Base-by-base conservation (phyloP, 345 rosid species). In the Jatropha curcas region DNA sequence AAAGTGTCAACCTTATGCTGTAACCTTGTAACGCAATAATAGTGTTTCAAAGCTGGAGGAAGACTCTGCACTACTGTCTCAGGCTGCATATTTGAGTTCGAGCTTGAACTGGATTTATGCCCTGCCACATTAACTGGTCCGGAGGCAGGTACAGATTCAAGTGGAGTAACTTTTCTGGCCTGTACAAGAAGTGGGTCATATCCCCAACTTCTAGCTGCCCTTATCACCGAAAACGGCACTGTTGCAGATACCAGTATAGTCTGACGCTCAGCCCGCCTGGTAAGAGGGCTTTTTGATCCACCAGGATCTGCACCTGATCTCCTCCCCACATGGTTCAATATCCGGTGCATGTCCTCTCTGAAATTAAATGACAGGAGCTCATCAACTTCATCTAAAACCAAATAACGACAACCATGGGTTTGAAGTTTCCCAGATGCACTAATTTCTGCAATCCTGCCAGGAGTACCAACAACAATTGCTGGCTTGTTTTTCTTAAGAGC, bases 151-250 rank as follows among this genome's bases (percentile, higher is more conserved):
- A 85, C 19, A 0, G 89, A 79, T 60, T 90, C 96, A 52, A 95
- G 89, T 35, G 92, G 82, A 22, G 74, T 61, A 72, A 89, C 83
- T 20, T 79, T 89, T 75, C 86, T 84, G 68, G 92, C 94, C 83
- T 90, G 98, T 41, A 92, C 93, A 66, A 92, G 94, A 71, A 92
- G 84, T 2, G 98, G 97, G 68, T 88, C 88, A 39, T 74, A 66
- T 31, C 92, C 89, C 98, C 99, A 90, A 81, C 92, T 88, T 80
- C 87, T 86, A 78, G 99, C 99, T 31, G 94, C 97, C 81, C 98
- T 82, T 70, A 95, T 84, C 39, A 95, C 98, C 0, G 98, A 92
- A 79, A 86, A 92, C 4, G 99, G 99, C 70, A 95, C 92, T 1
- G 99, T 92, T 65, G 98, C 99, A 71, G 98, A 90, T 56, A 95